Percentiles rank a stretch among this genome's conserved stretches.
These are phyloP conservation scores for Cercospora zeae-maydis DNA, from an alignment of 2,329 filamentous ascomycete species.

Conservation along the genomic window DNA sequence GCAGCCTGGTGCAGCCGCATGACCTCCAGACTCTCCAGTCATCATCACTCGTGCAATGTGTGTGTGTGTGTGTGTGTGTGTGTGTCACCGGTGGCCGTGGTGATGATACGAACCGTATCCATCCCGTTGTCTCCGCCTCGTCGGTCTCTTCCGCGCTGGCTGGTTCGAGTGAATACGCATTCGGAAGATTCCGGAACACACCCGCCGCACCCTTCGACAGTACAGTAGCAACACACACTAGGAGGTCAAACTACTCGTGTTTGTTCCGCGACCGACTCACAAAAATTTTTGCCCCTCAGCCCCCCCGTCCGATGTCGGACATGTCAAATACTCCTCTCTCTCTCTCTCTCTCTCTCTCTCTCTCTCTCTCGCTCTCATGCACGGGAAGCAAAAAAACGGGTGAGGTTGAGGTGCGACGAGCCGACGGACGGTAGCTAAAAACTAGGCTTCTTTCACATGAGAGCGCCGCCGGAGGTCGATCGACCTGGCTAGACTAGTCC, in stretches of 20 bases:
- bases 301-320: slow-evolving; percentile 12
- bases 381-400: slow-evolving; percentile 2
- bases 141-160: too few relatives aligned
- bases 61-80: too few relatives aligned
- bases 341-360: background rate
- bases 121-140: background rate
- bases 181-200: background rate
- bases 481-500: background rate
- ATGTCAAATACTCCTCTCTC: background rate
- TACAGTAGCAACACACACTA: too few relatives aligned
- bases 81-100: too few relatives aligned
- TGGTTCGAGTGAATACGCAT: background rate
- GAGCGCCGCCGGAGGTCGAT: background rate
- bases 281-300: slow-evolving; percentile 5
- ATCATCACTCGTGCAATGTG: too few relatives aligned
- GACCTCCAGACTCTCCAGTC: too few relatives aligned
- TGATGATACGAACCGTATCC: too few relatives aligned
- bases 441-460: slow-evolving; percentile 10
- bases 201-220: too few relatives aligned
- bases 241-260: too few relatives aligned
- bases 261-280: background rate
- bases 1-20: too few relatives aligned
- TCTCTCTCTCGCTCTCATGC: too few relatives aligned
- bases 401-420: slow-evolving; percentile 2
- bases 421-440: background rate